Conservation (phyloP, 108 stramenopile species). For the Skeletonema tropicum region DNA sequence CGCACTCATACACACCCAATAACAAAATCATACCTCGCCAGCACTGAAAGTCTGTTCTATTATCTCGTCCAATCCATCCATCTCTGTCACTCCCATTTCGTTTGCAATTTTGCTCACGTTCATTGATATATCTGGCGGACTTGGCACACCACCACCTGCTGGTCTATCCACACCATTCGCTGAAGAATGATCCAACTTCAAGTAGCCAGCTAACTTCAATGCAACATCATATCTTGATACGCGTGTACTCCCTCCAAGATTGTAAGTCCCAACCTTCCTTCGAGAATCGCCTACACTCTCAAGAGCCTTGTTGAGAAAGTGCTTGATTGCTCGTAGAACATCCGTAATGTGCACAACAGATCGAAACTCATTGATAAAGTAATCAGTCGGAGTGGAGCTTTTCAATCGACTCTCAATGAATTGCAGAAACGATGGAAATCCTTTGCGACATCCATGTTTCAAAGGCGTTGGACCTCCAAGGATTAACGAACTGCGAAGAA, state of each 20-base stretch:
- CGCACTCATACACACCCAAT: no score
- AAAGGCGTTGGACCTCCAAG: conserved; percentile 67
- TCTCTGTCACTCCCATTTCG: conserved; percentile 17
- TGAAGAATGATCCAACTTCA: conserved; percentile 46
- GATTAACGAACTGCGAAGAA: conserved; percentile 76
- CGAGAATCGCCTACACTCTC: neutral
- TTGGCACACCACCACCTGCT: conserved; percentile 30
- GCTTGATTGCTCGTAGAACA: conserved; percentile 47
- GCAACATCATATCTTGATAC: conserved; percentile 75
- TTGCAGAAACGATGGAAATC: conserved; percentile 71
- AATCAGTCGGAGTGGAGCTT: conserved; percentile 31
- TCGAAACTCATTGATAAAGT: conserved; percentile 72
- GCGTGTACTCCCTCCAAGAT: conserved; percentile 73
- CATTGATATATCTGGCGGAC: conserved; percentile 84
- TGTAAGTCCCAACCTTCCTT: conserved; percentile 42
- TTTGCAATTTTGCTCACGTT: conserved; percentile 44
- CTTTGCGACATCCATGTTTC: conserved; percentile 40
- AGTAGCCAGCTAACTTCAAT: conserved; percentile 55
- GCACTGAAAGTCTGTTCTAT: conserved; percentile 26
- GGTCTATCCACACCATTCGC: conserved; percentile 39
- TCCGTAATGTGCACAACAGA: conserved; percentile 55
- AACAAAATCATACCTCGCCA: no score
- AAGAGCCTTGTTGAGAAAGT: conserved; percentile 34
- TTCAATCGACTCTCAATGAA: conserved; percentile 53
- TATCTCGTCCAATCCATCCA: conserved; percentile 43